A percentile compares a stretch with the other conserved stretches of the same genome.
These are phyloP conservation scores for Sclerotinia sclerotiorum DNA, from an alignment of 2,329 filamentous ascomycete species.

Conservation along the genomic window DNA sequence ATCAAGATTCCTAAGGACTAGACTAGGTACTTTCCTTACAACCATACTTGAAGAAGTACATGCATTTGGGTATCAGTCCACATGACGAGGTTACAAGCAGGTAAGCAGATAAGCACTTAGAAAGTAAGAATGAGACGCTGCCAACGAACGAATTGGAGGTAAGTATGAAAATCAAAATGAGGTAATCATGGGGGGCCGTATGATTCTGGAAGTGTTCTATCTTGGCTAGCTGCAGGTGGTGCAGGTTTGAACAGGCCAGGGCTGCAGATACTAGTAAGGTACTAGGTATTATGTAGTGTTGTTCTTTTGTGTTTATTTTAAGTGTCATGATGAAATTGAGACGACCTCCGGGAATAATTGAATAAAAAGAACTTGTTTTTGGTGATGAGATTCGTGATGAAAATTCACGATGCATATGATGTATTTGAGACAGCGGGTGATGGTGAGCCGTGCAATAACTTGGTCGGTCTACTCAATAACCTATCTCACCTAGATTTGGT, in stretches of 20 bases:
- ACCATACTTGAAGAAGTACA: not conserved
- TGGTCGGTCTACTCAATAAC: not conserved
- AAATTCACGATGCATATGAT: not conserved
- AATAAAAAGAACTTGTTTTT: conserved; percentile 3
- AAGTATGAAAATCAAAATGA: conserved; percentile 7
- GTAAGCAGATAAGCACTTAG: conserved; percentile 23
- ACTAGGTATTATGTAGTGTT: conserved; percentile 1
- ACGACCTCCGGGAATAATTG: conserved; percentile 2
- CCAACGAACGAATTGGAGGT: not conserved
- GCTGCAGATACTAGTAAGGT: conserved; percentile 7
- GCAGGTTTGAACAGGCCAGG: conserved; percentile 6
- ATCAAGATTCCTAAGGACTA: not conserved
- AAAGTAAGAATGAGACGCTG: conserved; percentile 13
- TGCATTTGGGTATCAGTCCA: not conserved
- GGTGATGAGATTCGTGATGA: conserved; percentile 9
- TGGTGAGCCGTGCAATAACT: conserved; percentile 4
- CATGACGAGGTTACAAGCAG: not conserved
- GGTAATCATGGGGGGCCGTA: conserved; percentile 19
- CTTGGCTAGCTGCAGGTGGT: conserved; percentile 15
- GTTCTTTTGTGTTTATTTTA: conserved; percentile 16
- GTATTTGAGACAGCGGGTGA: conserved; percentile 12
- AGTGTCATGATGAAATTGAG: conserved; percentile 3
- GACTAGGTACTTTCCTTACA: not conserved
- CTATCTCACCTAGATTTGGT: not conserved
- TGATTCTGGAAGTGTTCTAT: conserved; percentile 22